Evolutionary conservation across 108 stramenopile genomes (phyloP).

Genomic region (Skeletonema tropicum): DNA sequence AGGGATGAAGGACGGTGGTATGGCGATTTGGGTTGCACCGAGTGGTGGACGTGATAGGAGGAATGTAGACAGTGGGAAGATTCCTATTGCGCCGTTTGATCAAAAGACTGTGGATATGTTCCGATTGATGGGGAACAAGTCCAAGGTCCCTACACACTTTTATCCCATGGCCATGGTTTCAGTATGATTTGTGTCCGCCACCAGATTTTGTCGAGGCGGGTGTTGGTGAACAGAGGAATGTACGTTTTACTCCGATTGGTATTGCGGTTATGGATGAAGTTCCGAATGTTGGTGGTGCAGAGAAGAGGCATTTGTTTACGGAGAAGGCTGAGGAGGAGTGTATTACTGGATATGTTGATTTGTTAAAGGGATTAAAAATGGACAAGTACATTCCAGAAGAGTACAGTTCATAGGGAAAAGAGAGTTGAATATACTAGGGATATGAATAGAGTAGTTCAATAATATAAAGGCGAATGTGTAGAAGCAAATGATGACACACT

Average conservation of each 20-base stretch:
- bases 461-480: background rate
- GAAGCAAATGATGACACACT: background rate
- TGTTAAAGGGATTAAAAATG: constrained; percentile 53
- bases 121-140: constrained; percentile 92
- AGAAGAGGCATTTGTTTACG: constrained; percentile 71
- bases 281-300: constrained; percentile 72
- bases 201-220: constrained; percentile 88
- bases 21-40: constrained; percentile 96
- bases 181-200: constrained; percentile 94
- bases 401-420: background rate
- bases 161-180: constrained; percentile 95
- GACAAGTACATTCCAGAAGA: constrained; percentile 41
- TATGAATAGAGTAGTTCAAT: constrained; percentile 2
- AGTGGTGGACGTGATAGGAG: constrained; percentile 94
- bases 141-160: constrained; percentile 87
- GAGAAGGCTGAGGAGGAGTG: constrained; percentile 56
- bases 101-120: constrained; percentile 95
- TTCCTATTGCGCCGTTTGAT: constrained; percentile 93
- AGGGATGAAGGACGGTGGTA: constrained; percentile 82
- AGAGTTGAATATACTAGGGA: background rate
- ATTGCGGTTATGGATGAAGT: constrained; percentile 75
- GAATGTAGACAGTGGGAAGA: constrained; percentile 72
- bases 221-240: constrained; percentile 84
- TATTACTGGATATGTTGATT: constrained; percentile 58
- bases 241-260: constrained; percentile 85